These are phyloP conservation scores for Alternaria atra DNA, from an alignment of 2,329 filamentous ascomycete species.

Conservation along the genomic window DNA sequence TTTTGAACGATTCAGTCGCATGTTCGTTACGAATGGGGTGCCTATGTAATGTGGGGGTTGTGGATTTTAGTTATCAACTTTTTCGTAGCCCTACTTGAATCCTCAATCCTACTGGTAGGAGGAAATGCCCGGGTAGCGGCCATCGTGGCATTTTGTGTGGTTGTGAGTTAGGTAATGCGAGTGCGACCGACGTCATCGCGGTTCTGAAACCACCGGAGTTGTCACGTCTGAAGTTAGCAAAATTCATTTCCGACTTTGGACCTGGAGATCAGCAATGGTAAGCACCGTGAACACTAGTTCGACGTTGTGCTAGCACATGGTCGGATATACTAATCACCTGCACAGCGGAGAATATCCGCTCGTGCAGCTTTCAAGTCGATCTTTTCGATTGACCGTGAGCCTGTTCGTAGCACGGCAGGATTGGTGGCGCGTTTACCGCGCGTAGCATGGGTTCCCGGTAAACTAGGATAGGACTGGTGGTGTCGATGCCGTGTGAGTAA, in stretches of 20 bases:
- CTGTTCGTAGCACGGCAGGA: neutral
- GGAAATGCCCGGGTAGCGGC: neutral
- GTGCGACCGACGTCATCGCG: neutral
- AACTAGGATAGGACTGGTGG: neutral
- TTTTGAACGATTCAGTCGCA: neutral
- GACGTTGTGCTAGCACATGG: neutral
- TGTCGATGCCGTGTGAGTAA: neutral
- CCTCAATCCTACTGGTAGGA: neutral
- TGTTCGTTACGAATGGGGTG: neutral
- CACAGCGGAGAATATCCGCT: neutral
- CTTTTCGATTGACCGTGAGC: neutral
- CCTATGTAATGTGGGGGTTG: neutral
- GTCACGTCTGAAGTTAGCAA: neutral
- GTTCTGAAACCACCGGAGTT: no score
- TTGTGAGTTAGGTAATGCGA: neutral
- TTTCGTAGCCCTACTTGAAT: neutral
- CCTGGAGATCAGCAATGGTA: neutral
- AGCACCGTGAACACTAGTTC: slow-evolving; percentile 4
- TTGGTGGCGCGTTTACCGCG: slow-evolving; percentile 1
- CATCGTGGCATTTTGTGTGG: neutral
- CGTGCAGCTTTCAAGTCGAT: neutral
- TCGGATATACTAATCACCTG: neutral
- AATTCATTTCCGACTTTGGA: neutral
- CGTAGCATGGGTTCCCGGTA: neutral
- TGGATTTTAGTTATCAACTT: neutral